Evolutionary conservation across 192 early-diverging fungal species (phyloP).

Genomic region (Gonapodya sp.): DNA sequence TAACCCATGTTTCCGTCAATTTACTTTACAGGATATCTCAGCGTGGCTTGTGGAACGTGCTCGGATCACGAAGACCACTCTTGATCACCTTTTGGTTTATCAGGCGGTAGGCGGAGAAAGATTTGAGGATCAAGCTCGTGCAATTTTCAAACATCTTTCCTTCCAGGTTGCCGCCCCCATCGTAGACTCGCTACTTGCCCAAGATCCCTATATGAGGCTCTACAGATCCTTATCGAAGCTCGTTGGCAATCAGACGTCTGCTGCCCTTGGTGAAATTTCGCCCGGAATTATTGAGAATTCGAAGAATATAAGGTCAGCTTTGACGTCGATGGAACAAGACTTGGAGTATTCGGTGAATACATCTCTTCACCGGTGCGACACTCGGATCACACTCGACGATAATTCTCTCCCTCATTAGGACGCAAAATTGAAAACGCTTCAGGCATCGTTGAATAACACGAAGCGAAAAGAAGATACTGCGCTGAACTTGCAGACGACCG

Average conservation of each 20-base stretch:
- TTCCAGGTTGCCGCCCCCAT: neutral
- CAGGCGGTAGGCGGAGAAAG: neutral
- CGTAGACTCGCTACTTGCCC: neutral
- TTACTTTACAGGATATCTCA: neutral
- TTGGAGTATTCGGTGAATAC: neutral
- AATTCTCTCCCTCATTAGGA: neutral
- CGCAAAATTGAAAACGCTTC: neutral
- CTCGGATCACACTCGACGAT: no score
- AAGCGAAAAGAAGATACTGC: neutral
- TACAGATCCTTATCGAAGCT: neutral
- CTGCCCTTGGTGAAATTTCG: neutral
- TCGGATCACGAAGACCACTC: neutral
- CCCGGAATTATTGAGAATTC: neutral
- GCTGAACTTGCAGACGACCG: neutral
- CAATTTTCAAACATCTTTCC: no score
- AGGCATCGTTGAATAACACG: neutral
- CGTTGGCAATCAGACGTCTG: neutral
- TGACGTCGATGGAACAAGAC: neutral
- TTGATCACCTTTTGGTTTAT: neutral
- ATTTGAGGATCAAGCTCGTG: no score
- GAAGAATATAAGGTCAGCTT: neutral
- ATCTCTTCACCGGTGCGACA: no score
- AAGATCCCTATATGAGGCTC: neutral
- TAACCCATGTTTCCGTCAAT: no score
- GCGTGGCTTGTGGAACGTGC: neutral